Evolutionary conservation across 129 eudicot species (phyloP).

Genomic region (Sambucus nigra): DNA sequence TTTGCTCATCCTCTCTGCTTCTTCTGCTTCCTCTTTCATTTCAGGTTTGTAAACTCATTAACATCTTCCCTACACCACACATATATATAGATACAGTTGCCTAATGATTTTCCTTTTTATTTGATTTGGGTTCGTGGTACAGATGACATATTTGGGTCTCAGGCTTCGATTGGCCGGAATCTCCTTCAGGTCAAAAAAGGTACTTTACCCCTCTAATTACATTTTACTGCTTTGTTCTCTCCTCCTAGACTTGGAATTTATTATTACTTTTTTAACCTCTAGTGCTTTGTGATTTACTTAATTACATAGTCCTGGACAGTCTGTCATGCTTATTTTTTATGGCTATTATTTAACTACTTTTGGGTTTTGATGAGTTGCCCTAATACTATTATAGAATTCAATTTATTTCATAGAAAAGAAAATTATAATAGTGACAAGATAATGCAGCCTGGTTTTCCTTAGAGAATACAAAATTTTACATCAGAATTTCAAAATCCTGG

Average conservation of each 20-base stretch:
- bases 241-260: background rate
- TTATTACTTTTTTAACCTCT: too few relatives aligned
- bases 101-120: background rate
- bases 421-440: too few relatives aligned
- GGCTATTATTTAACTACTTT: too few relatives aligned
- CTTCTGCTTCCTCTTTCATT: slow-evolving; percentile 28
- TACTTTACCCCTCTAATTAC: background rate
- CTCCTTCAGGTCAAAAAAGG: slow-evolving; percentile 34
- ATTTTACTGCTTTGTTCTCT: background rate
- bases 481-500: too few relatives aligned
- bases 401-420: too few relatives aligned
- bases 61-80: background rate
- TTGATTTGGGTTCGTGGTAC: background rate
- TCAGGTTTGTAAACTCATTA: slow-evolving; percentile 32
- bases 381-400: too few relatives aligned
- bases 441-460: too few relatives aligned
- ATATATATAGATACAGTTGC: background rate
- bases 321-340: too few relatives aligned
- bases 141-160: slow-evolving; percentile 4
- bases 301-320: background rate
- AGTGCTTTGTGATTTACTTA: slow-evolving; percentile 2
- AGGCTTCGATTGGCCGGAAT: slow-evolving; percentile 15
- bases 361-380: too few relatives aligned
- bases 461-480: too few relatives aligned
- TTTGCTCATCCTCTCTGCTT: slow-evolving; percentile 12